Evolutionary conservation across 345 rosid genomes (phyloP), one percentile per base, ranked within the genome.

Genomic region (Viola odorata): DNA sequence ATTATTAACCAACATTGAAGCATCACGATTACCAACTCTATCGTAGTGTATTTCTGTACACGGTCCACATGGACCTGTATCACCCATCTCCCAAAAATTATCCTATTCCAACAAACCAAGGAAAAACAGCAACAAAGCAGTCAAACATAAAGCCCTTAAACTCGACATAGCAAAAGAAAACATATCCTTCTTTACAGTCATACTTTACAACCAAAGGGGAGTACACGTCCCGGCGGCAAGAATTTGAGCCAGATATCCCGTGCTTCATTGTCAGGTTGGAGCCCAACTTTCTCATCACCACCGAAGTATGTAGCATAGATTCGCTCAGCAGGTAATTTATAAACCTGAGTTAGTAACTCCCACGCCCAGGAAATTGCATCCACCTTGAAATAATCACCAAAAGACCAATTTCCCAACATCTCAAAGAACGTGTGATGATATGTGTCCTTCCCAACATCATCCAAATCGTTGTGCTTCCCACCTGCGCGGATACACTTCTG

Each of bases 21-120:
- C 95, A 57, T 94, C 85, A 0, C 92, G 95, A 57, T 85, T 79
- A 57, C 97, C 99, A 68, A 84, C 65, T 72, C 99, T 84, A 69
- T 94, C 99, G 58, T 68, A 94, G 79, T 90, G 96, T 58, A 94
- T 94, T 77, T 91, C 99, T 5, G 96, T 94, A 73, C 99, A 94
- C 72, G 99, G 99, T 54, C 97, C 97, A 66, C 97, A 90, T 12
- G 97, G 99, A 77, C 97, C 97, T 17, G 96, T 86, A 72, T 94
- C 99, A 13, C 99, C 99, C 97, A 94, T 91, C 85, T 90, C 97
- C 97, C 99, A 94, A 67, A 91, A 94, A 70, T 94, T 94, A 75
- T 94, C 99, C 97, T 92, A 63, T 53, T 37, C 11, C 32, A 23
- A 23, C 32, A 23, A 23, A 23, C 32, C 32, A 36, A 49, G 63